A percentile compares a stretch with the other conserved stretches of the same genome.
These are phyloP conservation scores for Aspergillus haitiensis DNA, from an alignment of 495 filamentous ascomycete genomes.

Conservation along the genomic window DNA sequence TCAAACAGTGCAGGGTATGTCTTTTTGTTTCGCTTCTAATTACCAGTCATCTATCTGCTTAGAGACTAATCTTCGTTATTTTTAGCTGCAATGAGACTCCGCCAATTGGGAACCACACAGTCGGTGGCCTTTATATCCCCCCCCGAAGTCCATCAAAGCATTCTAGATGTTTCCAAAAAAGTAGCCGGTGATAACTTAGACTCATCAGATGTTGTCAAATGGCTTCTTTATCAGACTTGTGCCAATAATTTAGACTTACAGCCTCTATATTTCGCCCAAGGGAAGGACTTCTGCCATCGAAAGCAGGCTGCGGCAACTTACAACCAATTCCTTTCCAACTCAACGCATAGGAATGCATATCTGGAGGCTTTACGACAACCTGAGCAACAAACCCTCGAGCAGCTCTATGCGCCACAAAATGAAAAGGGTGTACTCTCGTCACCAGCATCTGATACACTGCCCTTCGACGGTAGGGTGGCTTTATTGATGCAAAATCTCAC, in stretches of 20 bases:
- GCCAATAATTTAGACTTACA: slow-evolving; percentile 53
- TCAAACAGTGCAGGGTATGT: slow-evolving; percentile 66
- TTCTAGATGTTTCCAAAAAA: slow-evolving; percentile 35
- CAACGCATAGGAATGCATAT: slow-evolving; percentile 33
- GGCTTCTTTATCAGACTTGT: slow-evolving; percentile 65
- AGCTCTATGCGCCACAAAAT: slow-evolving; percentile 42
- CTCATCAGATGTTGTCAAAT: slow-evolving; percentile 55
- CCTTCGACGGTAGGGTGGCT: slow-evolving; percentile 16
- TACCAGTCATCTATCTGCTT: slow-evolving; percentile 27
- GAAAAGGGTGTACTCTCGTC: slow-evolving; percentile 14
- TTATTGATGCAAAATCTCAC: slow-evolving; percentile 29
- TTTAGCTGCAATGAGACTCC: slow-evolving; percentile 66
- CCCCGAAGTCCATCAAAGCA: slow-evolving; percentile 60
- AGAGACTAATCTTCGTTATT: slow-evolving; percentile 4
- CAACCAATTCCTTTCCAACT: slow-evolving; percentile 32
- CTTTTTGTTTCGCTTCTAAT: too few species aligned
- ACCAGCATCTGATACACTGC: not conserved
- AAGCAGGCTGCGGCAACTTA: slow-evolving; percentile 30
- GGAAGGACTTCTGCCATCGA: slow-evolving; percentile 52
- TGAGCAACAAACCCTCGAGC: slow-evolving; percentile 47
- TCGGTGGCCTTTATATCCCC: slow-evolving; percentile 62
- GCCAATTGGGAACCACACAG: slow-evolving; percentile 53
- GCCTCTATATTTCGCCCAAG: slow-evolving; percentile 57
- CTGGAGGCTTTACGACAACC: slow-evolving; percentile 38
- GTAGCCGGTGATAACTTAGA: slow-evolving; percentile 21